Evolutionary conservation across 2,329 filamentous ascomycete genomes (phyloP).

Genomic region (Penicillium sp.): DNA sequence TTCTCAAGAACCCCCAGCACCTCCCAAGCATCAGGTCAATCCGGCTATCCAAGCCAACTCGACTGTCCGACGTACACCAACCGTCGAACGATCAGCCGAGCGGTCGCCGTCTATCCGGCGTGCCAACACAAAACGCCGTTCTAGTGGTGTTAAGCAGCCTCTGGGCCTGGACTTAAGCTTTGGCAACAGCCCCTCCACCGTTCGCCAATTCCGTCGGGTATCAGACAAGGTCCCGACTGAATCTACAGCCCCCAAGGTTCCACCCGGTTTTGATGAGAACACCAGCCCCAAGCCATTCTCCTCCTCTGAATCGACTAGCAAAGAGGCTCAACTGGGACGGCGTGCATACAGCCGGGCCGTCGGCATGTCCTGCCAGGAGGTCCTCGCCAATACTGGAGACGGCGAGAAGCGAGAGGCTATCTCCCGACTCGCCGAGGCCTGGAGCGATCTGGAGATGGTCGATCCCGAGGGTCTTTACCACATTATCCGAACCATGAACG

Average conservation of each 20-base stretch:
- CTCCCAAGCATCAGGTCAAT: conserved; percentile 61
- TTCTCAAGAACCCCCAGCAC: conserved; percentile 52
- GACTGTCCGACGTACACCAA: conserved; percentile 59
- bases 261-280: conserved; percentile 48
- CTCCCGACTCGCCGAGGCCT: conserved; percentile 81
- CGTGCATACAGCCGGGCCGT: conserved; percentile 81
- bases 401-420: conserved; percentile 81
- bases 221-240: conserved; percentile 66
- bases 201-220: conserved; percentile 87
- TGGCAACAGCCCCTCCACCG: conserved; percentile 89
- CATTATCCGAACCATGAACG: conserved; percentile 76
- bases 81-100: conserved; percentile 51
- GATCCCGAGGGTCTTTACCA: conserved; percentile 92
- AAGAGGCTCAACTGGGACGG: conserved; percentile 82
- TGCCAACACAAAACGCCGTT: conserved; percentile 49
- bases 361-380: conserved; percentile 82
- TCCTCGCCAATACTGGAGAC: conserved; percentile 77
- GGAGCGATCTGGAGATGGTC: conserved; percentile 79
- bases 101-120: conserved; percentile 51
- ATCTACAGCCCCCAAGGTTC: conserved; percentile 31
- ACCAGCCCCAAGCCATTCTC: conserved; percentile 43
- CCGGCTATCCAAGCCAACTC: conserved; percentile 64
- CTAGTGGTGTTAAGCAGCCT: conserved; percentile 70
- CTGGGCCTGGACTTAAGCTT: conserved; percentile 90
- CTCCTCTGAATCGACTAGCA: conserved; percentile 57